Percentiles rank a stretch among this genome's conserved stretches.
Evolutionary conservation across 1,284 basidiomycete genomes (phyloP).

Genomic region (Moesziomyces aphidis): DNA sequence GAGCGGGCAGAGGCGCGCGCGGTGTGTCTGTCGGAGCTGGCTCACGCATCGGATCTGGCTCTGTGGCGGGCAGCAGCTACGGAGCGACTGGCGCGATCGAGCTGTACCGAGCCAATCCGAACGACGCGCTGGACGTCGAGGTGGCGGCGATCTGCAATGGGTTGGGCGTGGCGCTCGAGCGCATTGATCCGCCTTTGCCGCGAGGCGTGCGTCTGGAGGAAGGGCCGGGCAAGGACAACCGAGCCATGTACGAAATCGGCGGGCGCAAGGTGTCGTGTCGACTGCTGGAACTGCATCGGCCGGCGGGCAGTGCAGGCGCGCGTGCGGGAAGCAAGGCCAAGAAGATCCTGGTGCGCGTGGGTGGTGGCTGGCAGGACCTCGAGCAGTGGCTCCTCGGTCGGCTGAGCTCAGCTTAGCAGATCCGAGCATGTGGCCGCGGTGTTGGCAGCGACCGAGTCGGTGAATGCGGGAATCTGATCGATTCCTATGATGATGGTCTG

Average conservation of each 20-base stretch:
- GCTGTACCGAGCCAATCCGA: slow-evolving; percentile 78
- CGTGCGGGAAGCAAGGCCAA: slow-evolving; percentile 53
- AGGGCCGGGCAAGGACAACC: slow-evolving; percentile 80
- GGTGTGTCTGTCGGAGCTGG: slow-evolving; percentile 25
- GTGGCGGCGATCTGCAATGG: slow-evolving; percentile 81
- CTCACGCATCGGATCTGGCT: slow-evolving; percentile 27
- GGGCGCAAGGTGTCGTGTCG: slow-evolving; percentile 78
- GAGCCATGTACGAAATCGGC: slow-evolving; percentile 81
- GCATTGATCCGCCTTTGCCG: slow-evolving; percentile 80
- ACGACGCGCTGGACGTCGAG: slow-evolving; percentile 84
- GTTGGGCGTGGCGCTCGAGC: slow-evolving; percentile 78
- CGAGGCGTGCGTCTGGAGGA: slow-evolving; percentile 70
- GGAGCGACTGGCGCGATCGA: slow-evolving; percentile 39
- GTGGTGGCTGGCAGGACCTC: slow-evolving; percentile 83
- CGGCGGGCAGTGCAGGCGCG: slow-evolving; percentile 45
- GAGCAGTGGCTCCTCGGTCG: slow-evolving; percentile 75
- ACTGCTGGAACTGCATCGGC: slow-evolving; percentile 76
- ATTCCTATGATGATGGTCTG: no score
- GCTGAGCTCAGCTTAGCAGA: slow-evolving; percentile 23
- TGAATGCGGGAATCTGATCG: background rate
- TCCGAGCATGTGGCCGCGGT: no score
- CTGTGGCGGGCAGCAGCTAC: slow-evolving; percentile 38
- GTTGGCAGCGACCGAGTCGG: no score
- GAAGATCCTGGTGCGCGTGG: slow-evolving; percentile 63
- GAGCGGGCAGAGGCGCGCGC: slow-evolving; percentile 12